phyloP scores from a whole-genome alignment of 164 flowering plant genomes.

The Paratinospora sagittata region DNA sequence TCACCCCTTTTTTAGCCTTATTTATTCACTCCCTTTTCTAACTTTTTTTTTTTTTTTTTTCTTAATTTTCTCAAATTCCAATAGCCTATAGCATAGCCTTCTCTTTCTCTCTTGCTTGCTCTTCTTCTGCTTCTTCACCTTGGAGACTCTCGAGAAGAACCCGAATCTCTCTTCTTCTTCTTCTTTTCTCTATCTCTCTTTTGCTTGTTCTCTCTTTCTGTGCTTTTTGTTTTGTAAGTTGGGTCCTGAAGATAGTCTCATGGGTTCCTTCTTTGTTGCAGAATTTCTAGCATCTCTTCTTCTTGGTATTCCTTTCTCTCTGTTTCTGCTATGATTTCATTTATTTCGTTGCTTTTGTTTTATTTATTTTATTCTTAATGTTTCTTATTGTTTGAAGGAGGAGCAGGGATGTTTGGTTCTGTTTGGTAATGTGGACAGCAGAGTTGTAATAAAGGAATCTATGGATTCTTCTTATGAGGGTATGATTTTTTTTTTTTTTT shows the following conservation, averaged over 20 bases:
- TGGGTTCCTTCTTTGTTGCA: conserved; percentile 34
- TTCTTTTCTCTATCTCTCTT: neutral
- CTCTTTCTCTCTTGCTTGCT: conserved; percentile 7
- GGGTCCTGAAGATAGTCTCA: conserved; percentile 28
- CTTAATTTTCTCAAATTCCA: neutral
- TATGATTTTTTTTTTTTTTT: conserved; percentile 13
- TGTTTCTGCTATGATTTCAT: conserved; percentile 8
- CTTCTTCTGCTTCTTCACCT: conserved; percentile 13
- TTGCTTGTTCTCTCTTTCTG: too few relatives aligned
- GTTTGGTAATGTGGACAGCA: conserved; percentile 34
- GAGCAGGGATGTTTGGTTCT: conserved; percentile 20
- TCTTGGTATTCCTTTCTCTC: conserved; percentile 27
- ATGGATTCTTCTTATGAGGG: conserved; percentile 46
- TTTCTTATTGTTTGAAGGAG: conserved; percentile 27
- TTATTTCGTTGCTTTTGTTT: conserved; percentile 7
- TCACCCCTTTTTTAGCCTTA: neutral
- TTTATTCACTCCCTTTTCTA: neutral
- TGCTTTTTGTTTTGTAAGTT: conserved; percentile 5
- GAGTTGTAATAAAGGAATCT: conserved; percentile 11
- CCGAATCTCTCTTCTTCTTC: conserved; percentile 27
- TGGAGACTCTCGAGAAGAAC: conserved; percentile 11
- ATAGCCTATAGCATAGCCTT: neutral
- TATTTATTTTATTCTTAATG: neutral
- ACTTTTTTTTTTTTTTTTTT: neutral
- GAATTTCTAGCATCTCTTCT: conserved; percentile 28